Evolutionary conservation across 306 rosid species (phyloP), one percentile per base, ranked within the genome.

Genomic region (Glycine soja): DNA sequence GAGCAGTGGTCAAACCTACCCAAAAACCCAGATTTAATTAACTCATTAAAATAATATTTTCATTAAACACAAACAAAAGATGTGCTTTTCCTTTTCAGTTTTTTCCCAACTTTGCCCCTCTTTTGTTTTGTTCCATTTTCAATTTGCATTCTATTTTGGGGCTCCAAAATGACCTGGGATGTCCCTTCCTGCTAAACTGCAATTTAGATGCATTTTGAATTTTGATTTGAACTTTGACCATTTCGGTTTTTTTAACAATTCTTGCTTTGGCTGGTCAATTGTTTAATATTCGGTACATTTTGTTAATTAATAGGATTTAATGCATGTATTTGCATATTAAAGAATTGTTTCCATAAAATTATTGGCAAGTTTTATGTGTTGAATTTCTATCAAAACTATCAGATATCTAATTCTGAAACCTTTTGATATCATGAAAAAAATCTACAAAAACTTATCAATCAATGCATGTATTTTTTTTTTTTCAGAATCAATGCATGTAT

Each of bases 1-100:
- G 83, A 86, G 83, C 97, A 91, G 57, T 82, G 89, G 97, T 95
- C 97, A 95, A 95, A 93, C 90, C 92, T 83, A 87, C 83, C 86
- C 89, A 40, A 86, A 24, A 83, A 80, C 76, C 82, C 83, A 86
- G 84, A 88, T 87, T 89, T 88, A 66, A 68, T 81, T 82, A 81
- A 74, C 50, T 51, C 43, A 83, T 89, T 86, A 48, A 83, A 87
- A 83, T 80, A 76, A 79, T 75, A 45, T 47, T 70, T 42, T 77
- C 72, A 72, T 90, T 73, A 85, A 66, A 73, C 80, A 77, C 72
- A 78, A 78, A 79, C 75, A 72, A 78, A 65, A 72, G 71, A 83
- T 64, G 80, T 53, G 76, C 45, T 77, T 82, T 77, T 62, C 48
- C 40, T 14, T 70, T 62, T 56, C 5, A 24, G 30, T 1, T 12